phyloP scores from a whole-genome alignment of 1,284 basidiomycete species.

The Ustilago xerochloae region DNA sequence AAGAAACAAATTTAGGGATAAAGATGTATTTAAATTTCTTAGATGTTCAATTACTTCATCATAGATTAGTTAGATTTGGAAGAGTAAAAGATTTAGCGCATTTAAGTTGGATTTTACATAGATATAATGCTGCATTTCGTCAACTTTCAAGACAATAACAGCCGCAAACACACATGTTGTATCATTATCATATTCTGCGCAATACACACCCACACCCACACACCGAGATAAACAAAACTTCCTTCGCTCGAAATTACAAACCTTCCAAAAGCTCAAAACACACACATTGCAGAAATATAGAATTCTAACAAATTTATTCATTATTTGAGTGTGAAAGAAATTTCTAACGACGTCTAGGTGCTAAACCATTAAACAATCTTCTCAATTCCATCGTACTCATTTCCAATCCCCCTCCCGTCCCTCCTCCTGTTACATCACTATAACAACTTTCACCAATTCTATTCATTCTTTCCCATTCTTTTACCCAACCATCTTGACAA shows the following conservation, averaged over 20 bases:
- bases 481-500: conserved; percentile 46
- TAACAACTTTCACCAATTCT: conserved; percentile 53
- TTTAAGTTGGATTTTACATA: conserved; percentile 34
- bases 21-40: conserved; percentile 31
- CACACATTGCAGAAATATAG: no score
- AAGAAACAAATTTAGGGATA: not conserved
- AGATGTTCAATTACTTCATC: conserved; percentile 59
- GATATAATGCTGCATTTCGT: conserved; percentile 10
- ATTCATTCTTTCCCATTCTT: conserved; percentile 40
- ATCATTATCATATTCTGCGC: not conserved
- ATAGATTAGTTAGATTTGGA: conserved; percentile 45
- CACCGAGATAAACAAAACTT: no score
- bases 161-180: no score
- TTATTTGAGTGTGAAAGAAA: not conserved
- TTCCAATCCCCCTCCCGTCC: conserved; percentile 17
- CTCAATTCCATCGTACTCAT: conserved; percentile 30
- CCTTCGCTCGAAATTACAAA: no score
- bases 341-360: conserved; percentile 16
- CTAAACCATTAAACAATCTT: conserved; percentile 25
- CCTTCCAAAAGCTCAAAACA: no score
- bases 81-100: conserved; percentile 20
- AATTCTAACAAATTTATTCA: not conserved
- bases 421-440: conserved; percentile 7
- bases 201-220: no score
- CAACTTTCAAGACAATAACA: no score